Conservation (phyloP, 1,139 yeast genomes). For the Diutina rugosa region DNA sequence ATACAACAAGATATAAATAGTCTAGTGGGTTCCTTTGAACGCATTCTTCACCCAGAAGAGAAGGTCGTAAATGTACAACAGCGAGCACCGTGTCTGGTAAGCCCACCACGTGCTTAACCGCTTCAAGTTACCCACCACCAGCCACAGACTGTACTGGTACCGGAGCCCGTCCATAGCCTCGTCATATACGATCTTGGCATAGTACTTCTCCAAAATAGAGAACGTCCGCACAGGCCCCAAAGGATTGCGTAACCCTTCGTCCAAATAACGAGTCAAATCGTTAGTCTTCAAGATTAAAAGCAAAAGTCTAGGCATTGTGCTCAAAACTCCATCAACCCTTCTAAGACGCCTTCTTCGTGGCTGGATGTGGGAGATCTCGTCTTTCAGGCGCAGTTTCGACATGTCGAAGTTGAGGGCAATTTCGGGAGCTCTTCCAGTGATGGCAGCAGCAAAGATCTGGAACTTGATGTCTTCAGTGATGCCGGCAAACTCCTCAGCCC, state of each 20-base stretch:
- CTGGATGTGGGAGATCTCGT: constrained; percentile 57
- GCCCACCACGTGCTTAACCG: constrained; percentile 25
- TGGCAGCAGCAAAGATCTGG: constrained; percentile 80
- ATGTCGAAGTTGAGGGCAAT: constrained; percentile 35
- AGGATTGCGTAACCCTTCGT: constrained; percentile 72
- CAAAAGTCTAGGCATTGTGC: constrained; percentile 76
- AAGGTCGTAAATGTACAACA: constrained; percentile 45
- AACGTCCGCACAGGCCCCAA: constrained; percentile 84
- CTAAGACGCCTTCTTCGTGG: constrained; percentile 47
- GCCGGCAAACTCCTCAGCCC: constrained; percentile 74
- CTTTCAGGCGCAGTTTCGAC: constrained; percentile 35
- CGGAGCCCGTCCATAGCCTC: constrained; percentile 20
- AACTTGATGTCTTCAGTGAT: constrained; percentile 63
- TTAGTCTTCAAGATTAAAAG: constrained; percentile 82
- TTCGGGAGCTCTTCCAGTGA: constrained; percentile 66
- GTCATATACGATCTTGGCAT: constrained; percentile 66
- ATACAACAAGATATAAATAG: too few species aligned
- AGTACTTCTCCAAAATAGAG: constrained; percentile 78
- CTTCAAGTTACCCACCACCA: constrained; percentile 8
- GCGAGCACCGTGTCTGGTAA: constrained; percentile 39
- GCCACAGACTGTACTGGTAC: neutral
- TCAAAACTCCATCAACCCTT: constrained; percentile 69
- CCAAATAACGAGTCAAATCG: constrained; percentile 80
- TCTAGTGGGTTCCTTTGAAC: constrained; percentile 1
- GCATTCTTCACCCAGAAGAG: constrained; percentile 15